Evolutionary conservation across 176 grass and related monocot genomes (phyloP).

Genomic region (Calamus simplicifolius): DNA sequence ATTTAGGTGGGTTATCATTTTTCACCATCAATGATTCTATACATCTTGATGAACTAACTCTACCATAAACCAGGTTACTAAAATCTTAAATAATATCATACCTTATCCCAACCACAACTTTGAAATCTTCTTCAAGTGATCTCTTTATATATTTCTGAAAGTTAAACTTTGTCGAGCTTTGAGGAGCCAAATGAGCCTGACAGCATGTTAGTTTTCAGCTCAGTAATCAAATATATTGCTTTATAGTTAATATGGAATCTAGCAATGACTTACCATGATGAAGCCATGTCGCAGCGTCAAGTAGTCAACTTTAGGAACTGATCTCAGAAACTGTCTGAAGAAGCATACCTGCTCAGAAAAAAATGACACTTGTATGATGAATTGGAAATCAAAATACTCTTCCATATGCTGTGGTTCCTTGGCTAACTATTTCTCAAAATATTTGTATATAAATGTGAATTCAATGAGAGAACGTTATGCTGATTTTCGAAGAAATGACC

Average conservation of each 20-base stretch:
- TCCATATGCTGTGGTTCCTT: too few species aligned
- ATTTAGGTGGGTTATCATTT: too few species aligned
- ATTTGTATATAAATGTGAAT: too few species aligned
- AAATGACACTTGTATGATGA: neutral
- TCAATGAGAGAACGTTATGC: too few species aligned
- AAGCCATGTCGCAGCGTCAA: conserved; percentile 12
- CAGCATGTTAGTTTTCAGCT: neutral
- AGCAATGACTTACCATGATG: conserved; percentile 6
- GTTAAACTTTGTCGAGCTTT: conserved; percentile 12
- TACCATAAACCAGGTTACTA: neutral
- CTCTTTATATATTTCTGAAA: conserved; percentile 19
- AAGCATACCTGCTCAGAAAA: conserved; percentile 5
- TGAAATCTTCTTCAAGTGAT: conserved; percentile 19
- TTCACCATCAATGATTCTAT: neutral
- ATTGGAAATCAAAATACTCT: too few species aligned
- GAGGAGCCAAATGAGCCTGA: conserved; percentile 18
- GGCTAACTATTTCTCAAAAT: too few species aligned
- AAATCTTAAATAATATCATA: neutral
- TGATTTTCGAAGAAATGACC: too few species aligned
- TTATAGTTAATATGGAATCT: neutral
- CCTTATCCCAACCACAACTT: conserved; percentile 16
- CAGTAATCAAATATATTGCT: neutral
- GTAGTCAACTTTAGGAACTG: conserved; percentile 12
- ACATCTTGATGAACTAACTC: neutral
- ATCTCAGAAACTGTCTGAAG: conserved; percentile 16